Base-by-base conservation (phyloP, 306 rosid species). In the Prunus mume region DNA sequence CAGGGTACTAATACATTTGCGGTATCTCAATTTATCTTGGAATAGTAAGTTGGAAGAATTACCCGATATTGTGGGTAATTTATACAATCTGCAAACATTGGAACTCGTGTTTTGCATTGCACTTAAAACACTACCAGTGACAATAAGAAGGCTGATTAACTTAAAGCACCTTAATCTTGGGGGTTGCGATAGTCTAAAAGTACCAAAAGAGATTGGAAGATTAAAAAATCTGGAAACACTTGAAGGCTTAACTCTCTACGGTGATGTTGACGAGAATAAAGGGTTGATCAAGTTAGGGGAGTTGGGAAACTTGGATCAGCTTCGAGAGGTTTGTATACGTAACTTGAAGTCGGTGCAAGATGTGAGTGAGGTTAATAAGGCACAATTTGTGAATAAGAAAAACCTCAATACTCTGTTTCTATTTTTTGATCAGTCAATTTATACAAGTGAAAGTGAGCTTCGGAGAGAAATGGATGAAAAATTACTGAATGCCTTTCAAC, bases 181-280 rank as follows among this genome's bases (percentile, higher is more conserved):
- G 0, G 0, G 0, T 34, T 4, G 0, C 2, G 1, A 1, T 25
- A 0, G 19, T 1, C 6, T 34, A 65, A 9, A 4, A 4, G 11
- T 61, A 7, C 69, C 78, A 27, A 62, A 74, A 47, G 58, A 11
- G 2, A 46, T 62, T 8, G 60, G 78, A 61, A 25, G n/a, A 46
- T 47, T 61, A 46, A 45, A 55, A 4, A 5, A 13, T 52, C n/a
- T 74, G 1, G 27, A 62, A 22, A 61, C 28, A 45, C 22, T 74
- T 17, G 11, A 7, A 4, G 0, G 2, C 5, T 34, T 72, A 3
- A 0, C 0, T 45, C 5, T 55, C 4, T 3, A 0, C 6, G 22
- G 10, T 0, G 20, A 3, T 6, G 3, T 6, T 0, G 24, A 50
- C 19, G 24, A 25, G 6, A 13, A 51, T 51, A 47, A 14, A 55